Evolutionary conservation across 169 alveolate genomes (phyloP).

Genomic region (Cryptosporidium felis): DNA sequence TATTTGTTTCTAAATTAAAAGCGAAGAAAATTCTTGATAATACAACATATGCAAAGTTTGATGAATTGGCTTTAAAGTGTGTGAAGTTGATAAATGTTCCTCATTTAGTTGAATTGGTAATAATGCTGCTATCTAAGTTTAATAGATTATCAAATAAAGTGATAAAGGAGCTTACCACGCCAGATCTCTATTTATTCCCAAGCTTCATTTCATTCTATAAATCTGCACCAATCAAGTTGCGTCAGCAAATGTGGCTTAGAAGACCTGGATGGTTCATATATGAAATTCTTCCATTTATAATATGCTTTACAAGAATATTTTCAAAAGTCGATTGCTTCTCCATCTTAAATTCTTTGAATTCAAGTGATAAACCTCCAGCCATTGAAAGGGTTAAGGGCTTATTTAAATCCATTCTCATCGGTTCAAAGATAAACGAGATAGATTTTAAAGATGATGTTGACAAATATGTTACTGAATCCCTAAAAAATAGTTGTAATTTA

Average conservation of each 20-base stretch:
- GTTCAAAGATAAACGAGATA: neutral
- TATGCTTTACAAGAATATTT: constrained; percentile 22
- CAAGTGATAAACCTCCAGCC: neutral
- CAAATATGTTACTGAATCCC: neutral
- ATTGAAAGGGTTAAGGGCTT: neutral
- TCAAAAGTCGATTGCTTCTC: constrained; percentile 45
- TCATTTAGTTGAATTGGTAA: constrained; percentile 34
- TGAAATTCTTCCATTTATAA: constrained; percentile 52
- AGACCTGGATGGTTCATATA: constrained; percentile 64
- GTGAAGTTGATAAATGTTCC: constrained; percentile 40
- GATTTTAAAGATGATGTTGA: constrained; percentile 9
- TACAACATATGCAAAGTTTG: constrained; percentile 23
- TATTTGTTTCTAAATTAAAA: constrained; percentile 24
- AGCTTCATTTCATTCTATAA: constrained; percentile 46
- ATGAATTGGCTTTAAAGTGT: constrained; percentile 26
- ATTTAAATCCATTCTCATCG: neutral
- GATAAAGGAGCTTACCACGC: constrained; percentile 42
- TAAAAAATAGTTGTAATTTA: neutral
- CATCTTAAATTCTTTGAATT: neutral
- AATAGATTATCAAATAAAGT: constrained; percentile 18
- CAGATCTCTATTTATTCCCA: constrained; percentile 54
- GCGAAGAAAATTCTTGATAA: constrained; percentile 7
- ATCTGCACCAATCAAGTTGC: constrained; percentile 56
- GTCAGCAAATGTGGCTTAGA: constrained; percentile 67
- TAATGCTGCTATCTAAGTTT: constrained; percentile 11